Percentiles rank a stretch among this genome's conserved stretches.
Evolutionary conservation across 2,329 filamentous ascomycete genomes (phyloP).

Genomic region (Calycina herbarum): DNA sequence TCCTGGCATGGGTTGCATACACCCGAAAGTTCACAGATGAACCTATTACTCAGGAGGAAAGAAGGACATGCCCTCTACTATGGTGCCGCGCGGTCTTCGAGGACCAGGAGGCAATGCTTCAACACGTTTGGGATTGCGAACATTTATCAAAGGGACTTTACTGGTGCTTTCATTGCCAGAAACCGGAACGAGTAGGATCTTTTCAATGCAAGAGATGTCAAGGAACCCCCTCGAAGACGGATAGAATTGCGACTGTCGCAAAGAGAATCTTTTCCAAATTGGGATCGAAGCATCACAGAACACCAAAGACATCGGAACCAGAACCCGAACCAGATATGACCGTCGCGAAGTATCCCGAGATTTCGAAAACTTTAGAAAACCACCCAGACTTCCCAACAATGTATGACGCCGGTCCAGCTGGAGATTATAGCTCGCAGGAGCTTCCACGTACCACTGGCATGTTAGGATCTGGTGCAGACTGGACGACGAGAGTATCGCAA

Average conservation of each 20-base stretch:
- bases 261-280: slow-evolving; percentile 35
- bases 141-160: slow-evolving; percentile 32
- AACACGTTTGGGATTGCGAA: slow-evolving; percentile 33
- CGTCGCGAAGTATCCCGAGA: slow-evolving; percentile 17
- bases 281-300: slow-evolving; percentile 26
- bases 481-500: slow-evolving; percentile 21
- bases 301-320: slow-evolving; percentile 10
- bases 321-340: slow-evolving; percentile 17
- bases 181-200: slow-evolving; percentile 30
- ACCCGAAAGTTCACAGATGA: slow-evolving; percentile 32
- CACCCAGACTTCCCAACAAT: slow-evolving; percentile 15
- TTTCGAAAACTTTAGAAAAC: slow-evolving; percentile 7
- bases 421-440: slow-evolving; percentile 8
- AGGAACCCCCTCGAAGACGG: slow-evolving; percentile 27
- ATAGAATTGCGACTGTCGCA: slow-evolving; percentile 30
- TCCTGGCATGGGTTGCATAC: slow-evolving; percentile 34
- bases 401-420: slow-evolving; percentile 16
- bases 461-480: slow-evolving; percentile 19
- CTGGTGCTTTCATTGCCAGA: slow-evolving; percentile 34
- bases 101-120: slow-evolving; percentile 31
- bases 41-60: slow-evolving; percentile 31
- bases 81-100: slow-evolving; percentile 30
- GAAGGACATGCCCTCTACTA: slow-evolving; percentile 31
- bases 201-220: slow-evolving; percentile 32
- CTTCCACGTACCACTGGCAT: neutral